Evolutionary conservation across 495 filamentous ascomycete genomes (phyloP).

Genomic region (Amniculicola lignicola): DNA sequence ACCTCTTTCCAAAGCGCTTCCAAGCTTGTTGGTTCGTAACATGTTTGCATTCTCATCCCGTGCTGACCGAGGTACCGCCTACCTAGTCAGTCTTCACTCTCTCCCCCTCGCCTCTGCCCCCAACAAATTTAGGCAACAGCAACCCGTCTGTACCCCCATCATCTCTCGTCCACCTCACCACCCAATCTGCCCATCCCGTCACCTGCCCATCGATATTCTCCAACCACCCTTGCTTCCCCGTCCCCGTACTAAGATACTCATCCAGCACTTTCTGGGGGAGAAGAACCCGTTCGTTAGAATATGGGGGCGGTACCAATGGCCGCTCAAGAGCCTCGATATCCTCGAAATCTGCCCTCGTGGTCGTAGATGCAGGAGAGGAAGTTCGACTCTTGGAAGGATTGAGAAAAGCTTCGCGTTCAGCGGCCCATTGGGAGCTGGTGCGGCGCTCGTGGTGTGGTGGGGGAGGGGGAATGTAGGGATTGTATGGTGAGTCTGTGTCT

Average conservation of each 20-base stretch:
- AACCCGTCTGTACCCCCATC: conserved; percentile 13
- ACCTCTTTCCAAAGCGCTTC: no score
- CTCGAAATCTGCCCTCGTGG: neutral
- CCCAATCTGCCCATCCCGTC: neutral
- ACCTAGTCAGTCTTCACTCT: no score
- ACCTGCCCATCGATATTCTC: conserved; percentile 21
- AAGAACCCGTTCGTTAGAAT: no score
- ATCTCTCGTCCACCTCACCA: conserved; percentile 25
- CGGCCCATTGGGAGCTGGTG: conserved; percentile 1
- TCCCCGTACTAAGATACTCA: neutral
- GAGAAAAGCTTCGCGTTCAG: neutral
- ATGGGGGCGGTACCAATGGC: neutral
- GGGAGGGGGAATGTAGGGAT: neutral
- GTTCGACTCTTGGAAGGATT: neutral
- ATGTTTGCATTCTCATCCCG: no score
- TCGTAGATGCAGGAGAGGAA: neutral
- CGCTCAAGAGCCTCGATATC: conserved; percentile 7
- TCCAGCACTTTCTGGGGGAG: neutral
- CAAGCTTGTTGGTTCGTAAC: no score
- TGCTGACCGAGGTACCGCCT: no score
- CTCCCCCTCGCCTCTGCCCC: neutral
- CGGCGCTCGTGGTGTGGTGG: neutral
- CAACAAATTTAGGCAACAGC: conserved; percentile 16
- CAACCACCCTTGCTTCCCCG: conserved; percentile 9
- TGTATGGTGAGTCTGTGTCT: neutral